Conservation (phyloP, 345 rosid species). For the Lepidium didymum region DNA sequence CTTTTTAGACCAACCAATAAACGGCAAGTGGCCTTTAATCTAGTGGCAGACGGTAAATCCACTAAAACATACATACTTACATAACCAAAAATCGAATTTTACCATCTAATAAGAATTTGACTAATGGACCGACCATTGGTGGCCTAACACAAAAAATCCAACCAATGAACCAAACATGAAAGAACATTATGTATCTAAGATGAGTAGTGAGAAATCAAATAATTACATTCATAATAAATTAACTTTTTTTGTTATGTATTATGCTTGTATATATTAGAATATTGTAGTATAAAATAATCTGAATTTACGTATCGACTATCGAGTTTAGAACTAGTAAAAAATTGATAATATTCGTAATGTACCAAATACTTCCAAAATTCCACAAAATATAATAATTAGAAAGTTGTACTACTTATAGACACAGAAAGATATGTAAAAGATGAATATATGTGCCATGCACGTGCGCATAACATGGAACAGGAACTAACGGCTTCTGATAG, state of each 20-base stretch:
- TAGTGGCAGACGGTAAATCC: too few species aligned
- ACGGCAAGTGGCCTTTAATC: too few species aligned
- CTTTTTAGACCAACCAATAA: too few species aligned
- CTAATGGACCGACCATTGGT: too few species aligned
- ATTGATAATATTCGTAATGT: constrained; percentile 16
- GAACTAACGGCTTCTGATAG: constrained; percentile 31
- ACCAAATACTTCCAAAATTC: constrained; percentile 17
- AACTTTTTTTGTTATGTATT: not conserved
- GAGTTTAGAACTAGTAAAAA: not conserved
- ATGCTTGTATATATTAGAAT: not conserved
- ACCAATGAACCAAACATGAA: not conserved
- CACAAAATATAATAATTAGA: constrained; percentile 5
- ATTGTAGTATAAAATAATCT: not conserved
- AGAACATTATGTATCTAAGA: not conserved
- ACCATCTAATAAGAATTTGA: too few species aligned
- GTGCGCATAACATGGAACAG: constrained; percentile 17
- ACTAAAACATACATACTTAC: too few species aligned
- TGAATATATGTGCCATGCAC: constrained; percentile 17
- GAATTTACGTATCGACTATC: not conserved
- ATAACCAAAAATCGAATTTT: too few species aligned
- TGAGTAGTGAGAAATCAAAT: not conserved
- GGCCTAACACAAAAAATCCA: too few species aligned
- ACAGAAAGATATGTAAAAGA: not conserved
- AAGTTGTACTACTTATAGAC: not conserved
- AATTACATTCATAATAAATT: not conserved